These are phyloP conservation scores for Aureobasidium melanogenum DNA, from an alignment of 2,329 filamentous ascomycete genomes.

Conservation along the genomic window DNA sequence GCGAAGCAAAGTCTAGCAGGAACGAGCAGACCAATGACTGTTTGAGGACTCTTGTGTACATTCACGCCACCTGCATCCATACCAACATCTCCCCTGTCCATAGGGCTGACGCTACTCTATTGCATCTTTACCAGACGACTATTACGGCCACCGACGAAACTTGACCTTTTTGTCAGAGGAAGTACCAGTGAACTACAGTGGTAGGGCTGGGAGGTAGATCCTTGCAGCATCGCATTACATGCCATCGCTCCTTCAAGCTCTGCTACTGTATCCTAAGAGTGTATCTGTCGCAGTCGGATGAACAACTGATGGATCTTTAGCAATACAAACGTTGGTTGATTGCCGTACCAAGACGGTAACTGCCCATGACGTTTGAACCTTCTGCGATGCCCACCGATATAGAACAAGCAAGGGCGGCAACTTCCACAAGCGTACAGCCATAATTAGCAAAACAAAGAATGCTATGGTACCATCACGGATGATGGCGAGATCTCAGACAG, in stretches of 20 bases:
- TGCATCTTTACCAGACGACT: neutral
- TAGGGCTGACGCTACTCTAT: constrained; percentile 3
- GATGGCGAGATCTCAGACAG: neutral
- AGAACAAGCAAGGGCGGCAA: neutral
- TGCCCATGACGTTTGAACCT: neutral
- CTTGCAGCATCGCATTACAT: neutral
- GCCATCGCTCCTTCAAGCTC: neutral
- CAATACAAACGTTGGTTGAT: neutral
- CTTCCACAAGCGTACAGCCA: neutral
- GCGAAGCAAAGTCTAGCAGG: constrained; percentile 1
- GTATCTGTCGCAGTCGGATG: neutral
- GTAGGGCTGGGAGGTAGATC: constrained; percentile 7
- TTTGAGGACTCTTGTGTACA: neutral
- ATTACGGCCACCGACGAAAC: neutral
- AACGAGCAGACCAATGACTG: neutral
- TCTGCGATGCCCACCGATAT: neutral
- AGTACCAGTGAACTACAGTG: neutral
- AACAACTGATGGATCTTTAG: neutral
- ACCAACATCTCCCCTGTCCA: neutral
- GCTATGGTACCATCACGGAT: neutral
- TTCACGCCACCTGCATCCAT: neutral
- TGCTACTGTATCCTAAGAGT: neutral
- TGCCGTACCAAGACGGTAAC: neutral
- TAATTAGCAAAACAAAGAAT: constrained; percentile 5
- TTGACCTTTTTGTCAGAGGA: constrained; percentile 4